Conservation (phyloP, 2,329 filamentous ascomycete genomes). For the Phyllosticta citrichinensis region DNA sequence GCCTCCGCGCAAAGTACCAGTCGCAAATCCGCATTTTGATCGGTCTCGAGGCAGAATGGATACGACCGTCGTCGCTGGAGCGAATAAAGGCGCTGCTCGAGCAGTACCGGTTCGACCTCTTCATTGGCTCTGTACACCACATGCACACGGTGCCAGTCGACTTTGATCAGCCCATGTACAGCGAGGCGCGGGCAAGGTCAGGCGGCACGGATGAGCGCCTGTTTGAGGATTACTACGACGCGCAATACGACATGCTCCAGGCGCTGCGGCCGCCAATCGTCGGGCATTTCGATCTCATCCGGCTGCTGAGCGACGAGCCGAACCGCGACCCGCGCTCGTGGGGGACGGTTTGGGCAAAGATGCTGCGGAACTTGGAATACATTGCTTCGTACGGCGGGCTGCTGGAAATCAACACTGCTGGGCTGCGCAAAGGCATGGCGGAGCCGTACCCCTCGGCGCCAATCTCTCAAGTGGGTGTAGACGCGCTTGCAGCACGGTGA, state of each 20-base stretch:
- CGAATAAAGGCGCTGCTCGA: conserved; percentile 50
- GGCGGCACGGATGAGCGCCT: conserved; percentile 55
- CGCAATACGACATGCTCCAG: conserved; percentile 71
- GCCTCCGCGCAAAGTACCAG: conserved; percentile 61
- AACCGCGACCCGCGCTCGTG: conserved; percentile 49
- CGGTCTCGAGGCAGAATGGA: conserved; percentile 91
- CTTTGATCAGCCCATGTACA: conserved; percentile 62
- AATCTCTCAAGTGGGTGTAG: conserved; percentile 58
- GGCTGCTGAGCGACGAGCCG: conserved; percentile 64
- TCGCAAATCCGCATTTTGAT: conserved; percentile 67
- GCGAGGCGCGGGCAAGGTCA: conserved; percentile 44
- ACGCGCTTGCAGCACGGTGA: background rate
- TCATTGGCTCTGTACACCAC: conserved; percentile 89
- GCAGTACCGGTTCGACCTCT: conserved; percentile 67
- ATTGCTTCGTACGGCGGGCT: conserved; percentile 67
- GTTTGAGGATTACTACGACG: conserved; percentile 78
- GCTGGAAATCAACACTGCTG: conserved; percentile 83
- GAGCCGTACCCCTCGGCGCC: conserved; percentile 79
- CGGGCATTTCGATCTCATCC: conserved; percentile 88
- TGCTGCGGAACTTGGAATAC: conserved; percentile 63
- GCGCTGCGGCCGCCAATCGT: conserved; percentile 66
- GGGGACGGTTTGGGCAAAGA: conserved; percentile 59
- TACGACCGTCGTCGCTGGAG: conserved; percentile 55
- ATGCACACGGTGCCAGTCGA: conserved; percentile 82
- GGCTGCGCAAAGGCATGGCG: conserved; percentile 74